These are phyloP conservation scores for Dryas integrifolia DNA, from an alignment of 331 rosid species.

Conservation along the genomic window DNA sequence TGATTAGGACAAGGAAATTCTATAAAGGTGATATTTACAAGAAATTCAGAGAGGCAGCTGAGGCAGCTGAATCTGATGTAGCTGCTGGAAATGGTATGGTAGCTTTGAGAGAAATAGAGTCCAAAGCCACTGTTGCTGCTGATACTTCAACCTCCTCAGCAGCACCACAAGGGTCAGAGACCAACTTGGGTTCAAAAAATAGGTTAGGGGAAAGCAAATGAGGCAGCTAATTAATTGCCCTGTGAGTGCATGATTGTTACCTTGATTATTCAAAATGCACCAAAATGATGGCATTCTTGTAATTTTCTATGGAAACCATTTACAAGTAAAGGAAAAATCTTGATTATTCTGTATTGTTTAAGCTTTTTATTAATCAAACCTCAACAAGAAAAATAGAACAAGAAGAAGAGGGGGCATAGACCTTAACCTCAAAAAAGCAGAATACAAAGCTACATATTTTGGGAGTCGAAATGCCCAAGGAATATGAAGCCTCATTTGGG, in stretches of 20 bases:
- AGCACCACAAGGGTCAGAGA: slow-evolving; percentile 1
- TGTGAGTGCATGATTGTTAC: not conserved
- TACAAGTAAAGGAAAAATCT: not conserved
- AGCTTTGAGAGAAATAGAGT: not conserved
- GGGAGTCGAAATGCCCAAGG: no score
- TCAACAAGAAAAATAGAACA: no score
- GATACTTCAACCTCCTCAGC: not conserved
- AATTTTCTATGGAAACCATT: not conserved
- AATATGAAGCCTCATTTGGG: no score
- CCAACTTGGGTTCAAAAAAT: not conserved
- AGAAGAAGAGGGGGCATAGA: no score
- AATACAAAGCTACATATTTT: not conserved
- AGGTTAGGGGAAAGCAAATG: not conserved
- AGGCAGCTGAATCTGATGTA: slow-evolving; percentile 10
- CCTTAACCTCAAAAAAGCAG: no score
- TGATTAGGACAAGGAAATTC: slow-evolving; percentile 58
- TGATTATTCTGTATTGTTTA: not conserved
- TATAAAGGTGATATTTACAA: slow-evolving; percentile 54
- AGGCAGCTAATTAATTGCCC: not conserved
- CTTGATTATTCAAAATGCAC: not conserved
- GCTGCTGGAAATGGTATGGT: slow-evolving; percentile 1
- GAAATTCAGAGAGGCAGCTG: slow-evolving; percentile 47
- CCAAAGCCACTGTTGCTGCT: not conserved
- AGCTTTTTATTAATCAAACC: not conserved
- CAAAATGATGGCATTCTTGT: not conserved